Conservation (phyloP, 31 red algal genomes). For the Odonthalia washingtoniensis region DNA sequence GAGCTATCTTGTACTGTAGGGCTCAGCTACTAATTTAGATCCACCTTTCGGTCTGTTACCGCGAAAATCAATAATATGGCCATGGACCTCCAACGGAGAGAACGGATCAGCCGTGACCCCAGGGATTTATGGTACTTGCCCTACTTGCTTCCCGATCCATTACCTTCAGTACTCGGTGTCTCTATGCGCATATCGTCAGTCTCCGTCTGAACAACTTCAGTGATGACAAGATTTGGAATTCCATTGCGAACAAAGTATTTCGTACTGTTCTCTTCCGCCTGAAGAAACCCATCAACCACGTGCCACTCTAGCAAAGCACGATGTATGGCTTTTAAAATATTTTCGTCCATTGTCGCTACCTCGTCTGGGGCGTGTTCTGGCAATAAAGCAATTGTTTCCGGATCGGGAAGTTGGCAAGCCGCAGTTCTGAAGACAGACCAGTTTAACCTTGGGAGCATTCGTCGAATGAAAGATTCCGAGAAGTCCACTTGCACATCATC, state of each 20-base stretch:
- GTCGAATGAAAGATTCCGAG: conserved; percentile 53
- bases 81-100: too few species aligned
- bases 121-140: too few species aligned
- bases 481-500: conserved; percentile 69
- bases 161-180: too few species aligned
- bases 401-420: conserved; percentile 53
- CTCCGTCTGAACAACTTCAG: conserved; percentile 33
- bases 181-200: background rate
- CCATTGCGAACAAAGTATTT: conserved; percentile 44
- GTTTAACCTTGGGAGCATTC: conserved; percentile 74
- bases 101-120: too few species aligned
- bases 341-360: conserved; percentile 25
- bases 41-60: too few species aligned
- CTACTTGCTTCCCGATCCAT: too few species aligned
- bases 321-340: conserved; percentile 38
- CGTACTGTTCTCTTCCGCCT: background rate
- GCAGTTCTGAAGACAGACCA: conserved; percentile 62
- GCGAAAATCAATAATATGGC: too few species aligned
- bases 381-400: conserved; percentile 27
- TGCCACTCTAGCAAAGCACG: conserved; percentile 66
- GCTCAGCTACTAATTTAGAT: too few species aligned
- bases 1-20: too few species aligned
- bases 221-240: conserved; percentile 61
- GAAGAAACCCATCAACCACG: conserved; percentile 56
- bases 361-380: conserved; percentile 8